Evolutionary conservation across 2,329 filamentous ascomycete genomes (phyloP), one percentile per base, ranked within the genome.

Genomic region (Alternaria sp.): DNA sequence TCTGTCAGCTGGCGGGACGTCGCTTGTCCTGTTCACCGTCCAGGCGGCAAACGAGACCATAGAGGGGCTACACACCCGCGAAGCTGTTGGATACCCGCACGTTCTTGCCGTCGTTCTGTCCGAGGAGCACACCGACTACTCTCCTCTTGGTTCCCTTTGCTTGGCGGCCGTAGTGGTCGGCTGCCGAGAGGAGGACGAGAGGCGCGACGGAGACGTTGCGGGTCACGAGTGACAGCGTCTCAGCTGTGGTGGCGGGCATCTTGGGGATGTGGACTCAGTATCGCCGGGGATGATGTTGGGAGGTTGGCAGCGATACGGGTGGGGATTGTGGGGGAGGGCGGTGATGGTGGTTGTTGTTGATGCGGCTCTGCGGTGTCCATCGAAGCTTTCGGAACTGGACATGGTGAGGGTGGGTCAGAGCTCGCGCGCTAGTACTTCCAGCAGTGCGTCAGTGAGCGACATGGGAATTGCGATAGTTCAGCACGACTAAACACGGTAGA

Each of bases 61-160:
- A 49, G 56, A 59, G 61, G 46, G 51, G 52, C 54, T 60, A 77
- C 88, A 55, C 81, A 97, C 95, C 94, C 78, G 96, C 96, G 82
- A 98, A 99, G 84, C 96, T 97, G 89, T 99, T 99, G 70, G 96
- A 98, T 75, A 98, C 96, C 70, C 96, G 90, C 79, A 97, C 96
- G 77, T 93, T 94, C 83, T 95, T 95, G 76, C 96, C 94, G 82
- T 97, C 93, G 74, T 98, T 98, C 83, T 97, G 93, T 50, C 96
- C 96, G 65, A 99, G 85, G 61, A 99, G 85, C 52, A 98, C 96
- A 77, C 96, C 96, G 36, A 99, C 95, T 40, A 98, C 96, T 78
- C 96, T 89, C 85, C 89, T 89, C 80, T 91, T 90, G 73, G 92
- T 93, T 79, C 93, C 94, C 82, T 96, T 97, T 74, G 91, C 92